phyloP scores from a whole-genome alignment of 306 rosid species.

The Trifolium pratense region DNA sequence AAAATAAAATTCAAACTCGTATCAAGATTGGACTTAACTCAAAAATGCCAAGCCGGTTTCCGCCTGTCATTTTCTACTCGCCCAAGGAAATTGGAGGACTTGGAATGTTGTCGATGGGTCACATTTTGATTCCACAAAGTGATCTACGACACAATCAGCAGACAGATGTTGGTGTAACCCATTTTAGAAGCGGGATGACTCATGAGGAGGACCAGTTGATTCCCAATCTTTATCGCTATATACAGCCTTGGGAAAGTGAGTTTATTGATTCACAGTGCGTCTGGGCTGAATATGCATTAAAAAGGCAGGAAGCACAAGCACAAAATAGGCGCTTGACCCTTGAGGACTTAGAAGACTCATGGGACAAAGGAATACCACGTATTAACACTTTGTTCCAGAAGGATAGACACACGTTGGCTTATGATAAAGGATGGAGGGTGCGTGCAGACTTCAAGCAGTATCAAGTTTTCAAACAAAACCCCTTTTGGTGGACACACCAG shows the following conservation, averaged over 20 bases:
- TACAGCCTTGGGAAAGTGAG: conserved; percentile 99
- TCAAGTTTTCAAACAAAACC: conserved; percentile 96
- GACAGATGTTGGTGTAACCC: conserved; percentile 99
- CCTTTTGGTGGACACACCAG: conserved; percentile 99
- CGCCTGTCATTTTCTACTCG: conserved; percentile 97
- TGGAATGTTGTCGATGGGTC: conserved; percentile 99
- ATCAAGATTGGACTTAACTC: conserved; percentile 97
- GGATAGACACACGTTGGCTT: conserved; percentile 96
- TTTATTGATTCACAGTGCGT: conserved; percentile 98
- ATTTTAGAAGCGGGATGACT: conserved; percentile 99
- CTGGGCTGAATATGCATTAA: conserved; percentile 99
- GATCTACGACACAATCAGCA: conserved; percentile 98
- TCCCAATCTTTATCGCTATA: conserved; percentile 96
- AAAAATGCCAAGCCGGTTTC: conserved; percentile 99
- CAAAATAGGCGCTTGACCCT: conserved; percentile 97
- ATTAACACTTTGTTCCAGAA: conserved; percentile 98
- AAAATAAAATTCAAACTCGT: conserved; percentile 96
- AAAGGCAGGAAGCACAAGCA: conserved; percentile 98
- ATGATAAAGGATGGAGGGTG: conserved; percentile 99
- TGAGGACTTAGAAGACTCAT: conserved; percentile 99
- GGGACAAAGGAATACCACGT: conserved; percentile 99
- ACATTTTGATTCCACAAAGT: conserved; percentile 96
- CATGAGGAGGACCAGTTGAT: conserved; percentile 98
- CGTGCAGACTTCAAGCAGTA: conserved; percentile 98
- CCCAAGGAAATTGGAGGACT: conserved; percentile 99